Base-by-base conservation (phyloP, 192 early-diverging fungal genomes). In the Phycomyces nitens region DNA sequence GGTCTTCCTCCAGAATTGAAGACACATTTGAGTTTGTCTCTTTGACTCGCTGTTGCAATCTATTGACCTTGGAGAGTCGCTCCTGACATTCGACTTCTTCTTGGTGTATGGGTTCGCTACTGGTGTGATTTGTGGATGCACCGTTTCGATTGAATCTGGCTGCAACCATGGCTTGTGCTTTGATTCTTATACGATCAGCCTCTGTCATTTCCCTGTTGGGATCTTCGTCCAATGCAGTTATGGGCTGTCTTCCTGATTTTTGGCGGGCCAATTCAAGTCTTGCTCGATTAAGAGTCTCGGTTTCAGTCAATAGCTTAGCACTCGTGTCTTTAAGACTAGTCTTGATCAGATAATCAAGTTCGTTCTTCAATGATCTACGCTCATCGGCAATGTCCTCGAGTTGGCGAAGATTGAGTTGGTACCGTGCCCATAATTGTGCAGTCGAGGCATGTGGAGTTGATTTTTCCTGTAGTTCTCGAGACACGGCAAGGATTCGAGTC, bases 151-250 rank as follows among this genome's bases (percentile, higher is more conserved):
- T 62, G 8, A 73, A 27, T 21, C 77, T 68, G 20, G 77, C 76
- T 26, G 78, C 75, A 15, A 81, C 67, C 80, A 84, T 84, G 21
- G 78, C 65, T 26, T 75, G 76, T 7, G 78, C 77, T 51, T 72
- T 79, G 16, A 76, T 70, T 22, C 74, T 70, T 53, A 80, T 81
- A 38, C 67, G 66, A 16, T 84, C 82, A 10, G 76, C 62, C 23
- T 80, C 80, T 1, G 82, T 73, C 39, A 79, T 62, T 29, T 60
- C n/a, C 15, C 12, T 40, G 7, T 16, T 42, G 6, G 12, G 22
- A 38, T 21, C n/a, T 14, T 41, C 2, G 20, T 39, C 16, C 1
- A 29, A 40, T 0, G 27, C 2, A 39, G 2, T 34, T 34, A 7
- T 34, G 29, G 29, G 29, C 29, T 34, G 29, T 7, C 7, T 34